Conservation (phyloP, 2,329 filamentous ascomycete genomes). For the Tolypocladium amazonense region DNA sequence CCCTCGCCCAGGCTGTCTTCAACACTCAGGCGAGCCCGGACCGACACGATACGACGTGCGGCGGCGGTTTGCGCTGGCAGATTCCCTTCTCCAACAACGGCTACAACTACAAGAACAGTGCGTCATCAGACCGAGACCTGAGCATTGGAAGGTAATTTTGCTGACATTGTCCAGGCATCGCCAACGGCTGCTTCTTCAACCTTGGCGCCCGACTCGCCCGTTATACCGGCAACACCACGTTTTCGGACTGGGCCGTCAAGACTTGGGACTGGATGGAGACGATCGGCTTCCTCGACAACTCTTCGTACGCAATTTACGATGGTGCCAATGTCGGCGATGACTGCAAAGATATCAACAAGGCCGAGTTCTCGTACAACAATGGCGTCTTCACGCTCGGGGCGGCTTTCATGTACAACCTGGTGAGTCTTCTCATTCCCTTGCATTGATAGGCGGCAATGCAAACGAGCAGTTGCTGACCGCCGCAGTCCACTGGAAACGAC, state of each 20-base stretch:
- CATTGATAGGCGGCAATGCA: too few relatives aligned
- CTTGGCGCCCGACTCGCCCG: constrained; percentile 58
- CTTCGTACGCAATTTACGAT: constrained; percentile 50
- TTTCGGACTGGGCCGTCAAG: constrained; percentile 51
- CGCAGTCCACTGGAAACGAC: constrained; percentile 32
- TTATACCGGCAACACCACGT: constrained; percentile 57
- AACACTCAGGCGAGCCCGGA: constrained; percentile 42
- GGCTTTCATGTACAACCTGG: constrained; percentile 54
- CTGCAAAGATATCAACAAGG: constrained; percentile 43
- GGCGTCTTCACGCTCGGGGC: constrained; percentile 47
- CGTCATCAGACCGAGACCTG: background rate
- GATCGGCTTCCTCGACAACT: constrained; percentile 47
- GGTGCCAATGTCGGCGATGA: constrained; percentile 40
- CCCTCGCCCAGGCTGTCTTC: constrained; percentile 54
- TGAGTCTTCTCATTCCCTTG: constrained; percentile 14
- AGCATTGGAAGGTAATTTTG: background rate
- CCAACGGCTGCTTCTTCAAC: constrained; percentile 55
- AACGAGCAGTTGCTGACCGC: constrained; percentile 1
- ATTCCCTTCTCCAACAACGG: constrained; percentile 65
- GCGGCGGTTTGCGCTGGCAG: constrained; percentile 64
- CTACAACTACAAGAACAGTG: constrained; percentile 63
- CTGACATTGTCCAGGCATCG: constrained; percentile 10
- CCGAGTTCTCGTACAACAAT: constrained; percentile 52
- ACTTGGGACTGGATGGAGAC: constrained; percentile 50
- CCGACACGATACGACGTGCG: constrained; percentile 46